phyloP scores from a whole-genome alignment of 257 asterid genomes.

The Hygrophila difformis region DNA sequence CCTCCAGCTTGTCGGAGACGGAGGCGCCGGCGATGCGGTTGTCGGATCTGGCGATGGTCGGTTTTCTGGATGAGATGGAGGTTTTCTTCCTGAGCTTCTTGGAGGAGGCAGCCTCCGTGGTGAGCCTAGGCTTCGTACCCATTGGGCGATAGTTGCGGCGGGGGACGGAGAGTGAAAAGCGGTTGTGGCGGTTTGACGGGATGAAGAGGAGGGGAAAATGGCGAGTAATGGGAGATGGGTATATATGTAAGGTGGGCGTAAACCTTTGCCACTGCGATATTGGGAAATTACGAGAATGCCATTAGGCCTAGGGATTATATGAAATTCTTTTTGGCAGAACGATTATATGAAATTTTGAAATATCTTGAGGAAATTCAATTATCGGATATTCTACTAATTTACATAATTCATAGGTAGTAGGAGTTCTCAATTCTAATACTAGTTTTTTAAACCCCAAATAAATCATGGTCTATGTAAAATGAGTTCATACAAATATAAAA shows the following conservation, averaged over 20 bases:
- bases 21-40: constrained; percentile 13
- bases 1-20: constrained; percentile 63
- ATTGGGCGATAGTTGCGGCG: constrained; percentile 19
- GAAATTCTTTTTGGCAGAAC: neutral
- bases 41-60: constrained; percentile 15
- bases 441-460: too few species aligned
- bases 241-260: constrained; percentile 36
- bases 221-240: constrained; percentile 33
- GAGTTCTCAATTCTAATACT: too few species aligned
- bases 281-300: constrained; percentile 31
- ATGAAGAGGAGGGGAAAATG: constrained; percentile 19
- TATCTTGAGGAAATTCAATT: neutral
- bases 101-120: constrained; percentile 11
- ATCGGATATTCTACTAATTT: too few species aligned
- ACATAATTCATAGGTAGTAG: too few species aligned
- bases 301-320: constrained; percentile 5
- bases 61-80: constrained; percentile 16
- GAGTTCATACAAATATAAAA: too few species aligned
- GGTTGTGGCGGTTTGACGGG: constrained; percentile 15
- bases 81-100: constrained; percentile 32
- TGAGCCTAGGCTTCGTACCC: constrained; percentile 42
- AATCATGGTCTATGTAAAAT: too few species aligned
- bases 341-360: constrained; percentile 1
- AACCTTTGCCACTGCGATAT: constrained; percentile 17
- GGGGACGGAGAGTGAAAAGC: neutral